Evolutionary conservation across 2,329 filamentous ascomycete species (phyloP), one percentile per base, ranked within the genome.

Genomic region (Pyrenophora graminea): DNA sequence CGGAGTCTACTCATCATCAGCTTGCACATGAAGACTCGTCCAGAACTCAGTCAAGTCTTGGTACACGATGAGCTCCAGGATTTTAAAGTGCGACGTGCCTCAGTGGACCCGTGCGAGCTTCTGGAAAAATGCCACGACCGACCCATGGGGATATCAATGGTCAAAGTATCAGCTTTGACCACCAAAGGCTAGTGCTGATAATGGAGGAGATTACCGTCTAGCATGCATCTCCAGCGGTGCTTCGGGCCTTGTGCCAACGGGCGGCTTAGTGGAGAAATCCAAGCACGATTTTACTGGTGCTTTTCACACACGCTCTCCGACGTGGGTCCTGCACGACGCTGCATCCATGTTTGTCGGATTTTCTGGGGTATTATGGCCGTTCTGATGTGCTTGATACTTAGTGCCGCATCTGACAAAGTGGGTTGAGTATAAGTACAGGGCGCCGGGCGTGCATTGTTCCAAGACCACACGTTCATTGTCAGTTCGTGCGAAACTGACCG

Each of bases 201-300:
- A 34, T 27, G 39, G 46, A 55, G 38, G 39, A 39, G 39, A 51
- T 58, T 36, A 51, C 51, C 40, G 34, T 34, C 41, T 45, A 44
- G 39, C 47, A 54, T 23, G 49, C 48, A 52, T 61, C 58, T 54
- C 53, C 55, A 45, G 48, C 59, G 55, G 62, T 38, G 54, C 57
- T 48, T 43, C 62, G 61, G 60, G 44, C 62, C 61, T 65, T 48
- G 50, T 62, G 50, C 60, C 58, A 55, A 47, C 51, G 51, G 54
- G 54, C 59, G 58, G 62, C 62, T 62, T 55, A 41, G 42, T 51
- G 42, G 45, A 37, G 51, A 15, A 33, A 44, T 49, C 48, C 52
- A 55, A 51, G 48, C 55, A 42, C 12, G 17, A 46, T 45, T 36
- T 49, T 42, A 65, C 58, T 65, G 62, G 62, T 37, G 34, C 52